Evolutionary conservation across 1,284 basidiomycete species (phyloP).

Genomic region (Cryptococcus maquisensis): DNA sequence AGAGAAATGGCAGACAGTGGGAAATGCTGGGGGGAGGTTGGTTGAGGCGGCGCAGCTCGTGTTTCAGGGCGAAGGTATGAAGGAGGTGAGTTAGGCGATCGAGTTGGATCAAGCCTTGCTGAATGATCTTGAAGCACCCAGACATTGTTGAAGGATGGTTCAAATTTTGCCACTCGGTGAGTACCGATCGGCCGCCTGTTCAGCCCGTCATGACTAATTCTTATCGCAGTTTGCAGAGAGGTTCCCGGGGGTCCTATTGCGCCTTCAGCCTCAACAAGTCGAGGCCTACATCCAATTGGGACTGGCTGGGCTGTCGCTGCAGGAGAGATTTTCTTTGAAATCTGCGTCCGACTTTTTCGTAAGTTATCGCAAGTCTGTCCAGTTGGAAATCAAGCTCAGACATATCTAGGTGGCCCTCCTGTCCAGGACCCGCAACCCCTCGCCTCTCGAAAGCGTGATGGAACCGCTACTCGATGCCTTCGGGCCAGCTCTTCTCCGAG

Average conservation of each 20-base stretch:
- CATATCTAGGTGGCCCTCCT: conserved; percentile 39
- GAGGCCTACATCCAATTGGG: conserved; percentile 70
- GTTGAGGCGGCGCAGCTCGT: conserved; percentile 59
- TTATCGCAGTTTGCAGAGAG: conserved; percentile 61
- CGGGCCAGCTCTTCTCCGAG: conserved; percentile 65
- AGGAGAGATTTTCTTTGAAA: conserved; percentile 81
- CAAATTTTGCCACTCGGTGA: conserved; percentile 56
- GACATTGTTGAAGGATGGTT: conserved; percentile 87
- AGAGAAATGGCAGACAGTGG: conserved; percentile 37
- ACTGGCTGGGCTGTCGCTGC: conserved; percentile 64
- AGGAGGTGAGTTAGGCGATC: conserved; percentile 54
- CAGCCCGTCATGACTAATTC: background rate
- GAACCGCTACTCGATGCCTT: conserved; percentile 56
- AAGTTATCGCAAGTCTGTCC: conserved; percentile 28
- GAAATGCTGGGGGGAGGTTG: conserved; percentile 57
- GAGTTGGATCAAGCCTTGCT: background rate
- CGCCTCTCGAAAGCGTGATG: conserved; percentile 36
- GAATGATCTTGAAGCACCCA: conserved; percentile 56
- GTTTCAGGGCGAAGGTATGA: conserved; percentile 63
- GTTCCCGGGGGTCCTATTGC: conserved; percentile 67
- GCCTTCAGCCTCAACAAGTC: conserved; percentile 62
- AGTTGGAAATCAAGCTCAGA: background rate
- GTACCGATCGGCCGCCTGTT: background rate
- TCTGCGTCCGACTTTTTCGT: conserved; percentile 77
- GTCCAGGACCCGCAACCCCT: conserved; percentile 45